Percentiles rank a stretch among this genome's conserved stretches.
Evolutionary conservation across 2,329 filamentous ascomycete genomes (phyloP).

Genomic region (Neofusicoccum ribis): DNA sequence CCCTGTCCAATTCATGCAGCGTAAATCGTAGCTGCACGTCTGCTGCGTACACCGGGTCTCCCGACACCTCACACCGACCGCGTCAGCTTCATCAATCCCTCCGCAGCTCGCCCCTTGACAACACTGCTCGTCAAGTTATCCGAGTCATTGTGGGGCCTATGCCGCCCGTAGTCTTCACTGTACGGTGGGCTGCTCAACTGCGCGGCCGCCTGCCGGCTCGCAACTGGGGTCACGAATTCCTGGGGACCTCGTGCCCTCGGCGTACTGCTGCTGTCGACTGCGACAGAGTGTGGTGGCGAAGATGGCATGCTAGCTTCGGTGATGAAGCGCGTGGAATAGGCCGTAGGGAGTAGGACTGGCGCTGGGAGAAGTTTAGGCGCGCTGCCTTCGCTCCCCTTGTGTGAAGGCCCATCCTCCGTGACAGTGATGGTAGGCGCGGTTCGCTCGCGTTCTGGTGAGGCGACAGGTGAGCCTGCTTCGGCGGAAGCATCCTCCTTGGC

Average conservation of each 20-base stretch:
- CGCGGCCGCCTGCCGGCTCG: conserved; percentile 20
- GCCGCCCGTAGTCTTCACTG: conserved; percentile 31
- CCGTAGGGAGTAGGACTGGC: conserved; percentile 42
- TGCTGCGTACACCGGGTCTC: background rate
- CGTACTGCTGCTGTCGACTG: conserved; percentile 20
- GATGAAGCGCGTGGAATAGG: conserved; percentile 40
- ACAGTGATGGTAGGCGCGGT: conserved; percentile 33
- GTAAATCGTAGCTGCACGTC: background rate
- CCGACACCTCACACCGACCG: conserved; percentile 17
- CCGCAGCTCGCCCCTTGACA: conserved; percentile 53
- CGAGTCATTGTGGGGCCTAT: background rate
- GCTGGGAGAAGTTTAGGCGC: conserved; percentile 34
- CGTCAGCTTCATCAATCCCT: conserved; percentile 54
- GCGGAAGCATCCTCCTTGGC: conserved; percentile 29
- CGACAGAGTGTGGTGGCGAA: background rate
- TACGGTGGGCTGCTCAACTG: conserved; percentile 29
- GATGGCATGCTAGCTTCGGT: conserved; percentile 24
- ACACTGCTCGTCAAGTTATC: conserved; percentile 48
- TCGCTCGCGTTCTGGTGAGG: conserved; percentile 23
- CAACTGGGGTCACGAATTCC: conserved; percentile 20
- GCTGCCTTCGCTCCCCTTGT: background rate
- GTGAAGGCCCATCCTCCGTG: conserved; percentile 24
- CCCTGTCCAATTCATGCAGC: background rate
- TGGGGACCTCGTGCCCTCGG: conserved; percentile 23
- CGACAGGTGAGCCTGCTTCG: conserved; percentile 27